phyloP scores from a whole-genome alignment of 1,284 basidiomycete species.

The Cutaneotrichosporon daszewskae region DNA sequence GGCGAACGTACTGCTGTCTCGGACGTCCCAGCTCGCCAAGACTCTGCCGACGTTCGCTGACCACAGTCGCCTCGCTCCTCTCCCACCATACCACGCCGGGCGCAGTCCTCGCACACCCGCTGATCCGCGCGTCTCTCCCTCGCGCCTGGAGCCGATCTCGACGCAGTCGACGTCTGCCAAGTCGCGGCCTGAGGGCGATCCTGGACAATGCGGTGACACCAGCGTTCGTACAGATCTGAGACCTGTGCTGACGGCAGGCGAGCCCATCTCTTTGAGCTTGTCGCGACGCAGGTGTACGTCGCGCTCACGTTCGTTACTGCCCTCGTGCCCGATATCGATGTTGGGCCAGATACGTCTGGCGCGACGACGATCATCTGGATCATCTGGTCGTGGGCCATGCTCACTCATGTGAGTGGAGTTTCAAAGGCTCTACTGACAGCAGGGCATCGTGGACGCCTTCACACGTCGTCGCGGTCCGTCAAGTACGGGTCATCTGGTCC shows the following conservation, averaged over 20 bases:
- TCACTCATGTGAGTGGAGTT: constrained; percentile 8
- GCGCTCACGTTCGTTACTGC: constrained; percentile 17
- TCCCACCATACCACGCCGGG: constrained; percentile 20
- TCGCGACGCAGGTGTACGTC: constrained; percentile 12
- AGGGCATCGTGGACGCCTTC: constrained; percentile 14
- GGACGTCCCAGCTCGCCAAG: too few species aligned
- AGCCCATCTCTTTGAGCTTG: constrained; percentile 16
- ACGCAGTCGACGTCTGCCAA: neutral
- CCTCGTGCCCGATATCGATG: constrained; percentile 15
- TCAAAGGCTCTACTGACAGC: neutral
- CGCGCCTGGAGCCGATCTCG: constrained; percentile 15
- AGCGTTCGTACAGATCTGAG: constrained; percentile 6
- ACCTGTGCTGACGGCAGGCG: constrained; percentile 8
- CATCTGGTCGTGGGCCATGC: constrained; percentile 14
- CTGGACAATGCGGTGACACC: constrained; percentile 13
- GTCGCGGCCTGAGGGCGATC: constrained; percentile 6
- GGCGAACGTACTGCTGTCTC: too few species aligned
- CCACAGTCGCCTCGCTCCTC: constrained; percentile 15
- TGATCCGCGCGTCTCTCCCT: constrained; percentile 15
- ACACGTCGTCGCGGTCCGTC: constrained; percentile 11
- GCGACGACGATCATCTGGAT: constrained; percentile 14
- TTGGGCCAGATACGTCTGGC: constrained; percentile 8
- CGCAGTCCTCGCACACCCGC: constrained; percentile 15
- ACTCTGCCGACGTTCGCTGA: too few species aligned
- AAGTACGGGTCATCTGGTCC: constrained; percentile 10